Base-by-base conservation (phyloP, 139 green algal genomes). In the Micractinium sp. region DNA sequence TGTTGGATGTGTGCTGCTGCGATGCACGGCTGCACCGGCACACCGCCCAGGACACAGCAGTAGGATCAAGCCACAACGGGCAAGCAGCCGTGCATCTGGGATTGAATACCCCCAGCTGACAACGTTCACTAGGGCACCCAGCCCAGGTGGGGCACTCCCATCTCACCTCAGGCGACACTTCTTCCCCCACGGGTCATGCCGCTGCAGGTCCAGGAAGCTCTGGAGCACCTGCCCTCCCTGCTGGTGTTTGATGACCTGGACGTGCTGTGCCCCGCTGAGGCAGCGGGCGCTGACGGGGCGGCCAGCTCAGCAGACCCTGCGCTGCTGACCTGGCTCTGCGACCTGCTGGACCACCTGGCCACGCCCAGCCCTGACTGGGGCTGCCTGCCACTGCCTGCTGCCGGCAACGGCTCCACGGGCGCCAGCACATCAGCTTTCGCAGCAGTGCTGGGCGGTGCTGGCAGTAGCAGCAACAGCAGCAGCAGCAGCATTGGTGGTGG, bases 161-260 rank as follows among this genome's bases (percentile, higher is more conserved):
- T 71, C 63, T 67, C 63, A 23, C 63, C 20, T 71, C n/a, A n/a
- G n/a, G n/a, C n/a, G n/a, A n/a, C n/a, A 2, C 63, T 31, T 23
- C 63, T 19, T 66, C 35, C 19, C 77, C 35, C 35, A 15, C 63
- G 25, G 25, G 19, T 14, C 38, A 27, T 16, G 38, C 7, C 13
- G 31, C 2, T 39, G 71, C 82, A 73, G 78, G 36, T 95, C 16
- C 41, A 56, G 20, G 93, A 96, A 90, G 94, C 94, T 0, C 78
- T 94, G 35, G 81, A 81, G 0, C 92, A 92, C 86, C 90, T 93
- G 79, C 96, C 96, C 16, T 91, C 92, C 76, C 77, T 98, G 84
- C 80, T 99, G 36, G 81, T 98, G 53, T 88, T 99, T 60, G 96
- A 98, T 79, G 95, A 98, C 82, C 84, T 98, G 85, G 94, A 98